Evolutionary conservation across 2,329 filamentous ascomycete species (phyloP).

Genomic region (Salinomyces thailandicus): DNA sequence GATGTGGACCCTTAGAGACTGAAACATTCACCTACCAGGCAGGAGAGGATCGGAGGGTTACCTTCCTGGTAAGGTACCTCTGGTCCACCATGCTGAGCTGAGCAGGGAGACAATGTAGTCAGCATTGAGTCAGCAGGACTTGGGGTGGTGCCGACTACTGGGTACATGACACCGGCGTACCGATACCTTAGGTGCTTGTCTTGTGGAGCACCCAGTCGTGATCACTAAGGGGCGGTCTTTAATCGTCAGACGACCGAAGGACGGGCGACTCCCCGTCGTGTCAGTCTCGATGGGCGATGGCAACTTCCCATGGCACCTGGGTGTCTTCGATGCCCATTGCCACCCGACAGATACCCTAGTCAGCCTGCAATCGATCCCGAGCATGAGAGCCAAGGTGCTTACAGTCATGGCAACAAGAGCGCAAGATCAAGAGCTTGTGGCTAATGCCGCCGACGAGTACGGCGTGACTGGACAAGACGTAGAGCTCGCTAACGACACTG

Average conservation of each 20-base stretch:
- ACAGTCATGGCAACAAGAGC: constrained; percentile 68
- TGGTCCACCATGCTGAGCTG: too few relatives aligned
- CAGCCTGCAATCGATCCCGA: constrained; percentile 46
- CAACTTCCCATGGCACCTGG: constrained; percentile 59
- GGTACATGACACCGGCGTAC: too few relatives aligned
- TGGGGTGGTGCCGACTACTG: too few relatives aligned
- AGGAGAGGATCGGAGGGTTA: too few relatives aligned
- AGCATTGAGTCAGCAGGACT: background rate
- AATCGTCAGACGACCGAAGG: too few relatives aligned
- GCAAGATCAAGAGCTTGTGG: constrained; percentile 66
- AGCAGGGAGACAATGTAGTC: background rate
- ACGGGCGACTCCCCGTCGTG: too few relatives aligned
- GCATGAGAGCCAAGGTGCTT: constrained; percentile 56
- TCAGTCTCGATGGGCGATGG: too few relatives aligned
- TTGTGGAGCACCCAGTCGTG: too few relatives aligned
- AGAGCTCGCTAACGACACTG: constrained; percentile 1
- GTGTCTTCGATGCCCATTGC: constrained; percentile 70
- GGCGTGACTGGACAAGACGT: constrained; percentile 32
- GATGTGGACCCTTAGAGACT: background rate
- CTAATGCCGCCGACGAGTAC: constrained; percentile 46
- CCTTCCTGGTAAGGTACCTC: too few relatives aligned
- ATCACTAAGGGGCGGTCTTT: too few relatives aligned
- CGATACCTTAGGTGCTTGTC: too few relatives aligned
- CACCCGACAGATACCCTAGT: constrained; percentile 72
- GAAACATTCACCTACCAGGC: too few relatives aligned